phyloP scores from a whole-genome alignment of 2,329 filamentous ascomycete genomes.

The Geosmithia flava region DNA sequence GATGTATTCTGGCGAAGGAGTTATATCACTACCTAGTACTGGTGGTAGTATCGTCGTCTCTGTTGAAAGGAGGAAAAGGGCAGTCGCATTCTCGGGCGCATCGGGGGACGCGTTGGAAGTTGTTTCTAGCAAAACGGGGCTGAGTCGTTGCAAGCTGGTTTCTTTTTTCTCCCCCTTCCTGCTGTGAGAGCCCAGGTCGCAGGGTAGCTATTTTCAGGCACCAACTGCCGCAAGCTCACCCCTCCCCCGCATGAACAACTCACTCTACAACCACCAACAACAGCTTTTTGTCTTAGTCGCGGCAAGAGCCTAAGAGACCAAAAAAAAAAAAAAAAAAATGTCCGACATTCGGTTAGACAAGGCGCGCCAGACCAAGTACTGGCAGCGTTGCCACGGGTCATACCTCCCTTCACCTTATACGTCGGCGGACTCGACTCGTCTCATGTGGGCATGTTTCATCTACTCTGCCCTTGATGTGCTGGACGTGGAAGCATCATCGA shows the following conservation, averaged over 20 bases:
- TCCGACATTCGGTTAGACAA: conserved; percentile 33
- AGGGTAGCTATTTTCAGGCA: no score
- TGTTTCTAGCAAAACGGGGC: no score
- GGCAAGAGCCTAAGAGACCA: neutral
- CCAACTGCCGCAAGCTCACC: no score
- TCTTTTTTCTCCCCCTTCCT: no score
- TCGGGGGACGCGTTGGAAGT: no score
- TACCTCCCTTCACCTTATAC: conserved; percentile 76
- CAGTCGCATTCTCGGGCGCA: no score
- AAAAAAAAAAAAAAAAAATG: neutral
- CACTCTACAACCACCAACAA: neutral
- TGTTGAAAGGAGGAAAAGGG: no score
- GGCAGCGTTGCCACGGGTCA: conserved; percentile 75
- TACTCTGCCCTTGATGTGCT: conserved; percentile 62
- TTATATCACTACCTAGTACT: no score
- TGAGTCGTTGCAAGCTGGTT: no score
- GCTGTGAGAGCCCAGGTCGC: no score
- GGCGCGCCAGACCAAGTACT: conserved; percentile 75
- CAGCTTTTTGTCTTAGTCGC: neutral
- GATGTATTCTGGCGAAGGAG: no score
- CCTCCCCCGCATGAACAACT: neutral
- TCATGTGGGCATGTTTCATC: conserved; percentile 83
- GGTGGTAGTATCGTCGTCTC: no score
- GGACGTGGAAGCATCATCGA: neutral
- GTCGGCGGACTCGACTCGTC: conserved; percentile 77